Evolutionary conservation across 257 asterid genomes (phyloP).

Genomic region (Nicotiana paniculata): DNA sequence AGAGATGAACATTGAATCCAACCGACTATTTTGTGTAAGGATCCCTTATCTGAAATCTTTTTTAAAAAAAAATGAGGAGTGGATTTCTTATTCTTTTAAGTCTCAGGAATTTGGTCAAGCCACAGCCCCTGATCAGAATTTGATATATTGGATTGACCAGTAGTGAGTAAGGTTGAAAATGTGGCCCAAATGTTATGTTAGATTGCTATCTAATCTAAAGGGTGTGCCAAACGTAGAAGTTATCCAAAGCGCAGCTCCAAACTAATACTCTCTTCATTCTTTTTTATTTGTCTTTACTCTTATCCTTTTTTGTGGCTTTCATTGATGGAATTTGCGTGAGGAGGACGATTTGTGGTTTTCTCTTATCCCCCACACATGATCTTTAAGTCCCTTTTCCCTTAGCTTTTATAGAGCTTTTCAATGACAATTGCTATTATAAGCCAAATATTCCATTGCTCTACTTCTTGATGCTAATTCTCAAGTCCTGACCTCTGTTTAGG

Average conservation of each 20-base stretch:
- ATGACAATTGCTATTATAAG: neutral
- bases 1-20: too few species aligned
- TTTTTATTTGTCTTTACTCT: conserved; percentile 3
- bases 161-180: neutral
- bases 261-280: neutral
- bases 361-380: neutral
- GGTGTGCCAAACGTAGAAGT: neutral
- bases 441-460: neutral
- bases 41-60: too few species aligned
- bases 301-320: conserved; percentile 4
- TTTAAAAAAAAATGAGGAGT: too few species aligned
- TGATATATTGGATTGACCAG: neutral
- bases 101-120: neutral
- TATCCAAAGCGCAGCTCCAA: neutral
- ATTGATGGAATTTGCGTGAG: conserved; percentile 5
- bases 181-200: neutral
- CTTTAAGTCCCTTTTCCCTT: neutral
- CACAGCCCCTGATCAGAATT: neutral
- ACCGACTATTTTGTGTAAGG: too few species aligned
- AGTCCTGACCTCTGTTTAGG: conserved; percentile 1
- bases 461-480: neutral
- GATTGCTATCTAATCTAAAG: neutral
- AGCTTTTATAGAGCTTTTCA: neutral
- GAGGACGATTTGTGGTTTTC: neutral
- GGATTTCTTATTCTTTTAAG: too few species aligned